Base-by-base conservation (phyloP, 129 eudicot genomes). In the Chrysanthemum seticuspe region DNA sequence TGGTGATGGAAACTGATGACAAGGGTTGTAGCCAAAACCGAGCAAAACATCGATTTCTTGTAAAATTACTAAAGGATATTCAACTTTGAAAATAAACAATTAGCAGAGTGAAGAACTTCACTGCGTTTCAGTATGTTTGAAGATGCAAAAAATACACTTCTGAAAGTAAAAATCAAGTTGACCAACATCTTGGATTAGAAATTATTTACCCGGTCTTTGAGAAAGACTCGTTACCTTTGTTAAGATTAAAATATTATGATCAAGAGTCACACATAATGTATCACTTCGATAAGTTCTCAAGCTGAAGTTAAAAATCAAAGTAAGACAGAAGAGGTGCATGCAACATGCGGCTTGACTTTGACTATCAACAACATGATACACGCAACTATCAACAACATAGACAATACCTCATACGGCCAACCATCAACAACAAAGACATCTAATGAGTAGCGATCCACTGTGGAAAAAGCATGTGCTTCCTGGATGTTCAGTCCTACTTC, bases 401-500 rank as follows among this genome's bases (percentile, higher is more conserved):
- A 74, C 45, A 19, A 47, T 87, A 94, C 98, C 98, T 94, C 98
- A 71, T 74, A 81, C 10, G 87, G 91, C 98, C 98, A 94, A 64
- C 98, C 98, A 86, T 94, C 97, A 81, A 94, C 98, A 54, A 94
- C 98, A 74, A 94, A 94, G 64, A 90, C 97, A 86, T 94, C 98
- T 55, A 94, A 83, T 13, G 98, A 94, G 75, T 87, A 94, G 71
- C 97, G 97, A 88, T 94, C 98, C 14, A 82, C 87, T n/a, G 98
- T 90, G 70, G 98, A 94, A 80, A 94, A 94, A 78, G 93, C 98
- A 84, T 94, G 98, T 64, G 98, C 98, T 82, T 94, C 98, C 73
- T 94, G 97, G 78, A 94, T 94, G 83, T 94, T 94, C 79, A 94
- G 78, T 62, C 98, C 97, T 16, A 90, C 82, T 81, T 94, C 98